Percentiles rank a stretch among this genome's conserved stretches.
Conservation (phyloP, 2,329 filamentous ascomycete genomes). For the Cadophora malorum region DNA sequence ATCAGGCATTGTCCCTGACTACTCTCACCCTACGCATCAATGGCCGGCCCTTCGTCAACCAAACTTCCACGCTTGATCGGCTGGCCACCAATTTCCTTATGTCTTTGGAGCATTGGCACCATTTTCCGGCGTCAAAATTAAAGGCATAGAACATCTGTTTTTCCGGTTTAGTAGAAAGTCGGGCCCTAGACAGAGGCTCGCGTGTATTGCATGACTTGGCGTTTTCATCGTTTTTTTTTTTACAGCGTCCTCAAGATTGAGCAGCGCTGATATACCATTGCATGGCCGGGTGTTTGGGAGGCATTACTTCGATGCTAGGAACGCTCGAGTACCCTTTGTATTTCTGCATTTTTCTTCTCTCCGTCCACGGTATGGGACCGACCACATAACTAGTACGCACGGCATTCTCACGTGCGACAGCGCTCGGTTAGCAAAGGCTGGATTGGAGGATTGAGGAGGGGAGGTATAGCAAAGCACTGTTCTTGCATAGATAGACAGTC, state of each 20-base stretch:
- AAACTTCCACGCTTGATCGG: constrained; percentile 43
- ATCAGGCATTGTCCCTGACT: constrained; percentile 74
- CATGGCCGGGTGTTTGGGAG: constrained; percentile 38
- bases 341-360: constrained; percentile 24
- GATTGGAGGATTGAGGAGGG: not conserved
- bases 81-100: not conserved
- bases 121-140: constrained; percentile 15
- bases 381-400: not conserved
- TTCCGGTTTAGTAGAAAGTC: constrained; percentile 32
- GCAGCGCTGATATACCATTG: constrained; percentile 38
- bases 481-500: constrained; percentile 8
- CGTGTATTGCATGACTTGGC: constrained; percentile 34
- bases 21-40: constrained; percentile 37
- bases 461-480: not conserved
- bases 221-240: constrained; percentile 32
- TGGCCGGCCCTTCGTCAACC: constrained; percentile 45
- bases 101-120: constrained; percentile 4
- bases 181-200: constrained; percentile 30
- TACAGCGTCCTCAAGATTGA: constrained; percentile 32
- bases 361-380: not conserved
- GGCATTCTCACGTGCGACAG: constrained; percentile 1
- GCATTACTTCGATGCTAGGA: constrained; percentile 26
- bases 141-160: constrained; percentile 25
- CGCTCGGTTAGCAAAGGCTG: constrained; percentile 15
- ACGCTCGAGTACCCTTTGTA: constrained; percentile 29